Percentiles rank a stretch among this genome's conserved stretches.
Conservation (phyloP, 805 yeast species). For the Barnettozyma salicaria region DNA sequence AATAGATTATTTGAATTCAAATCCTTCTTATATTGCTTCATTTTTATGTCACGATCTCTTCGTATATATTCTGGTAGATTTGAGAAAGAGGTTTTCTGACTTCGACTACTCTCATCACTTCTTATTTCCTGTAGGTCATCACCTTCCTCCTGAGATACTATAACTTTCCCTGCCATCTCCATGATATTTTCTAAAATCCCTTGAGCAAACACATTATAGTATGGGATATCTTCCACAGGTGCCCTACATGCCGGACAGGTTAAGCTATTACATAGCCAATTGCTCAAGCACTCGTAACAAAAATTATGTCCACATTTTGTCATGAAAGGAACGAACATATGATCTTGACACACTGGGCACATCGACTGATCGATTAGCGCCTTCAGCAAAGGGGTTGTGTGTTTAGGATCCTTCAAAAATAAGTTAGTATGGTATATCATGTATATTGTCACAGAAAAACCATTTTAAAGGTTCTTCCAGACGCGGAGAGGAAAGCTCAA, state of each 20-base stretch:
- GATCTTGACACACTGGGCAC: constrained; percentile 66
- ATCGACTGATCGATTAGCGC: constrained; percentile 26
- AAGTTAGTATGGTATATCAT: no score
- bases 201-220: constrained; percentile 33
- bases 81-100: not conserved
- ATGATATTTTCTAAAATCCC: not conserved
- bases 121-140: not conserved
- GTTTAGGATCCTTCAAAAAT: constrained; percentile 6
- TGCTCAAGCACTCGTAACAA: constrained; percentile 59
- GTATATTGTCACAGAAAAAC: no score
- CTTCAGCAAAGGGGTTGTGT: constrained; percentile 12
- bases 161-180: not conserved
- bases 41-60: constrained; percentile 24
- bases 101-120: not conserved
- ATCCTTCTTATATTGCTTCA: constrained; percentile 37
- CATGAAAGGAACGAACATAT: constrained; percentile 59
- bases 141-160: not conserved
- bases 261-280: constrained; percentile 53
- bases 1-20: constrained; percentile 35
- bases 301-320: constrained; percentile 69
- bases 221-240: constrained; percentile 43
- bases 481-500: no score
- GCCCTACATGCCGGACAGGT: constrained; percentile 68
- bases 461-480: no score
- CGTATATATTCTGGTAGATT: constrained; percentile 5